A percentile compares a stretch with the other conserved stretches of the same genome.
Conservation (phyloP, 768 basidiomycete species). For the Suillus ampliporus region DNA sequence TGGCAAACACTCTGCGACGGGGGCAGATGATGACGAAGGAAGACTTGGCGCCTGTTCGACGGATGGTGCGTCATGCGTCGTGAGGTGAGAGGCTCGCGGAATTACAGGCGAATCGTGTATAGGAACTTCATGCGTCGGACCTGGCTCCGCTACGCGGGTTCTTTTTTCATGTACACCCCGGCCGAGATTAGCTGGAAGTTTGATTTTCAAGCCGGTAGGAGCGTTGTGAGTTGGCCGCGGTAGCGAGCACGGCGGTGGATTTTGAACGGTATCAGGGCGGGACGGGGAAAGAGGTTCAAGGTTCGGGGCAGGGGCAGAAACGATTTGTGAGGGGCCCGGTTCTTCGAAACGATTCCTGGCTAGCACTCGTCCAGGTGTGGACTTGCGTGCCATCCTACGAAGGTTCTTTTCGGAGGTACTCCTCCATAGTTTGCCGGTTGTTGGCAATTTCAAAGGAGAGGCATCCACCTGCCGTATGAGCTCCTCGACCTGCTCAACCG, state of each 20-base stretch:
- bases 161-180: background rate
- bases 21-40: background rate
- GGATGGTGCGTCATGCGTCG: background rate
- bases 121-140: background rate
- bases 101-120: background rate
- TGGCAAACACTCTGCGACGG: background rate
- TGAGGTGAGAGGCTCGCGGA: background rate
- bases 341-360: background rate
- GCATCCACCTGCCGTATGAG: conserved; percentile 6
- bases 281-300: background rate
- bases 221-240: background rate
- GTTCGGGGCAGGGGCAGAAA: background rate
- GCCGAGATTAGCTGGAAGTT: background rate
- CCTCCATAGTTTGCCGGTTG: background rate
- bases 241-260: background rate
- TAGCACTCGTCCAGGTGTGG: background rate
- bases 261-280: background rate
- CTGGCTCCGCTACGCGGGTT: background rate
- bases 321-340: background rate
- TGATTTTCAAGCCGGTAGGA: background rate
- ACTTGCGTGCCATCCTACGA: conserved; percentile 2
- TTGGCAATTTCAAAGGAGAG: background rate
- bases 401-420: conserved; percentile 2
- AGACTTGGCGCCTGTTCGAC: background rate
- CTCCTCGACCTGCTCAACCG: background rate